phyloP scores from a whole-genome alignment of 192 early-diverging fungal species.

The Oehlia diaphana region DNA sequence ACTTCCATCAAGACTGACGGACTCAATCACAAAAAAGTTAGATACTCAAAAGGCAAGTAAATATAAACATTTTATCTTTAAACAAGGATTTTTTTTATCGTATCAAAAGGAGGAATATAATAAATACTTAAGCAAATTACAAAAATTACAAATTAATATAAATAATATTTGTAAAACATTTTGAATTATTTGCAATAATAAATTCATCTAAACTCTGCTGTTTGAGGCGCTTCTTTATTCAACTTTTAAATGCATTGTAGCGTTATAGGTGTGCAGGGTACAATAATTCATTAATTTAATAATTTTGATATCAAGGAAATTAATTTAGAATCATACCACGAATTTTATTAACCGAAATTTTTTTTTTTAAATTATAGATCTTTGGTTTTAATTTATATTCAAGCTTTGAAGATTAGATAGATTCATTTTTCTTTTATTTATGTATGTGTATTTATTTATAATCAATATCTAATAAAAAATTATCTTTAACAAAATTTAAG shows the following conservation, averaged over 20 bases:
- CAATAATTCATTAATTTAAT: neutral
- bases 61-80: no score
- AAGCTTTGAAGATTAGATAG: no score
- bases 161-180: neutral
- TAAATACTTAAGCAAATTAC: neutral
- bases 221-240: conserved; percentile 27
- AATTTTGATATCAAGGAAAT: neutral
- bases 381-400: neutral
- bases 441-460: no score
- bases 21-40: no score
- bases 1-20: no score
- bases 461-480: neutral
- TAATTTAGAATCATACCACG: neutral
- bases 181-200: neutral
- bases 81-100: no score
- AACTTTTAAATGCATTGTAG: conserved; percentile 9
- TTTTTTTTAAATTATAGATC: neutral
- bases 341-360: neutral
- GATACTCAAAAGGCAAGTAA: no score
- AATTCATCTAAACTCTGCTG: conserved; percentile 2
- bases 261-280: conserved; percentile 31
- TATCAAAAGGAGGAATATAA: no score
- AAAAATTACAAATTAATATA: neutral
- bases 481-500: neutral
- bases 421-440: no score